These are phyloP conservation scores for Cucurbita maxima DNA, from an alignment of 306 rosid genomes.

Conservation along the genomic window DNA sequence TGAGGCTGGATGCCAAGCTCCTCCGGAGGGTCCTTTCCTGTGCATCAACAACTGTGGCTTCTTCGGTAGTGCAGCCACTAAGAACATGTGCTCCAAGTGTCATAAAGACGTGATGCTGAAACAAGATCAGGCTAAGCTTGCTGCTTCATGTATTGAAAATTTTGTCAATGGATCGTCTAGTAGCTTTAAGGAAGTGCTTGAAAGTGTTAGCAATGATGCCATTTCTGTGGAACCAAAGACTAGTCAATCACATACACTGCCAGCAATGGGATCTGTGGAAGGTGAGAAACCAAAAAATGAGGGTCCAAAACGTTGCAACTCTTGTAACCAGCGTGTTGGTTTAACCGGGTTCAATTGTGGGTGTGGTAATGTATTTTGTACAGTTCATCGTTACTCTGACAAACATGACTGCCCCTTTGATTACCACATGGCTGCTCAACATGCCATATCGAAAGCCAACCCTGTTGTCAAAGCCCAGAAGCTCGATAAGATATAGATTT, in stretches of 20 bases:
- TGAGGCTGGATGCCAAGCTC: conserved; percentile 85
- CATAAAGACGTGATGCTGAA: conserved; percentile 74
- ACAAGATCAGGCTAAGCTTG: conserved; percentile 75
- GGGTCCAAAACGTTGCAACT: conserved; percentile 69
- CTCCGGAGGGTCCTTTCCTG: conserved; percentile 79
- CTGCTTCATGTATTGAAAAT: conserved; percentile 72
- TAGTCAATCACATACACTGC: conserved; percentile 18
- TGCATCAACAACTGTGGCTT: conserved; percentile 88
- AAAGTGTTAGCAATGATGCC: conserved; percentile 20
- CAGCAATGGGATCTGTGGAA: conserved; percentile 31
- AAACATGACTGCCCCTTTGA: conserved; percentile 70
- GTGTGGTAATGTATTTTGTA: conserved; percentile 63
- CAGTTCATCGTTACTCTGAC: conserved; percentile 82
- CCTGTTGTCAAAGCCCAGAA: conserved; percentile 85
- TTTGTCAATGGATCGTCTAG: conserved; percentile 70
- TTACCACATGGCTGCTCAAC: conserved; percentile 68
- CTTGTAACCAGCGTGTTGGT: conserved; percentile 82
- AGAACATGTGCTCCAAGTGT: conserved; percentile 95
- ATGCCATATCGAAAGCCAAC: conserved; percentile 79
- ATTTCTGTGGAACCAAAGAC: conserved; percentile 32
- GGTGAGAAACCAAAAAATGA: conserved; percentile 45
- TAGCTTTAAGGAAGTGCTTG: conserved; percentile 30
- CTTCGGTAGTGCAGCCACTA: conserved; percentile 79
- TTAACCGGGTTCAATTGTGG: conserved; percentile 84
- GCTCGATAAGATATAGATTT: conserved; percentile 69